Evolutionary conservation across 306 rosid genomes (phyloP), one percentile per base, ranked within the genome.

Genomic region (Gastrolobium villosum): DNA sequence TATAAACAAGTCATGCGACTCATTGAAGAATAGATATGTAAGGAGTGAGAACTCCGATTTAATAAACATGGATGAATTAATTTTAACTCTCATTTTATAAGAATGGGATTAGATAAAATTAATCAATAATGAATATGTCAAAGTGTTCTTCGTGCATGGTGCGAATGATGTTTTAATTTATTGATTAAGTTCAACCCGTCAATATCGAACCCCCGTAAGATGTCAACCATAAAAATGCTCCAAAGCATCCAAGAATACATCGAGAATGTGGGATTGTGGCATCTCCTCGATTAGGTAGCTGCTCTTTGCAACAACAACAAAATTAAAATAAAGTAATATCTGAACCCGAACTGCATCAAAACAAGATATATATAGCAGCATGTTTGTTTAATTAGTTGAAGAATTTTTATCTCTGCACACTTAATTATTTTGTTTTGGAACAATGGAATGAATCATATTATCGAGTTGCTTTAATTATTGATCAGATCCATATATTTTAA

Each of bases 331-430:
- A 9, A 40, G 37, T 39, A 55, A 71, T 55, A 52, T 67, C 56
- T 7, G 14, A 10, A 48, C 13, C 3, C 3, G 52, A 40, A 10
- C 1, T 11, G 4, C 45, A 13, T 8, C 31, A 52, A 39, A 3
- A 26, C 3, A 0, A 60, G 10, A 67, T 4, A 4, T 20, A 15
- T 9, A 13, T 2, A 9, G 20, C 48, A 9, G 26, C 65, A 57
- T 75, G 65, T 80, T 80, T 64, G 79, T 65, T 72, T 80, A n/a
- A n/a, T n/a, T n/a, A 64, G 74, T 80, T 80, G 65, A 73, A 72
- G 84, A 80, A 64, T 72, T 64, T 80, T 54, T 35, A 35, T 54
- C 60, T 41, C 7, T 72, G 3, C 26, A 48, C 45, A 71, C 60
- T 52, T 31, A 57, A 54, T 59, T 14, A 56, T 56, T 72, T 50